Base-by-base conservation (phyloP, 2,329 filamentous ascomycete genomes). In the Dothidotthia symphoricarpi region DNA sequence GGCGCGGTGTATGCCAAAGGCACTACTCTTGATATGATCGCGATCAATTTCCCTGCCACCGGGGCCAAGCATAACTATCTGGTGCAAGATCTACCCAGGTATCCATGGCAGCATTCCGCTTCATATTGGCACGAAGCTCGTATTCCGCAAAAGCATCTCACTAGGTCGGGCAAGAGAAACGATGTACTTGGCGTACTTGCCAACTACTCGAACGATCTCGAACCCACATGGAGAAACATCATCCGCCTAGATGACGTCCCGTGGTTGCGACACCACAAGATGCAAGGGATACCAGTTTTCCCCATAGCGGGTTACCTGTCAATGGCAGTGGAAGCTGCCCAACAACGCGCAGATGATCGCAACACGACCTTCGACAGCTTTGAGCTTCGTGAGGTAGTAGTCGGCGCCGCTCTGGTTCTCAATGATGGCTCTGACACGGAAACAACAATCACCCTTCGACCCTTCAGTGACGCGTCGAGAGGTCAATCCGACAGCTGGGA, bases 261-360 rank as follows among this genome's bases (percentile, higher is more conserved):
- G 0, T 78, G 75, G 75, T 45, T 76, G 4, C 53, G 56, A 1
- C 70, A 77, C 38, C 74, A 77, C 35, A 55, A 68, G 34, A 63
- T 75, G 9, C 53, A 63, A 34, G 45, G 42, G 11, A 35, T 53
- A 1, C 55, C 24, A 1, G 37, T 68, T 8, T 66, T 54, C 33
- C 66, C 66, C 6, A 64, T 48, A 3, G 56, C 64, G 0, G 66
- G 63, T 2, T 59, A 62, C 35, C 17, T 68, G 2, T 43, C 49
- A 3, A 63, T 65, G 50, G 61, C 53, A 2, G 31, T 68, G 4
- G 64, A 69, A 49, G 66, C 60, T 8, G 49, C 43, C 8, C 34
- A 36, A 3, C 54, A 64, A 31, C n/a, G n/a, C n/a, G n/a, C n/a
- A n/a, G n/a, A n/a, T n/a, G n/a, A n/a, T n/a, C n/a, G n/a, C n/a